Conservation (phyloP, 2,329 filamentous ascomycete species). For the Scedosporium boydii region DNA sequence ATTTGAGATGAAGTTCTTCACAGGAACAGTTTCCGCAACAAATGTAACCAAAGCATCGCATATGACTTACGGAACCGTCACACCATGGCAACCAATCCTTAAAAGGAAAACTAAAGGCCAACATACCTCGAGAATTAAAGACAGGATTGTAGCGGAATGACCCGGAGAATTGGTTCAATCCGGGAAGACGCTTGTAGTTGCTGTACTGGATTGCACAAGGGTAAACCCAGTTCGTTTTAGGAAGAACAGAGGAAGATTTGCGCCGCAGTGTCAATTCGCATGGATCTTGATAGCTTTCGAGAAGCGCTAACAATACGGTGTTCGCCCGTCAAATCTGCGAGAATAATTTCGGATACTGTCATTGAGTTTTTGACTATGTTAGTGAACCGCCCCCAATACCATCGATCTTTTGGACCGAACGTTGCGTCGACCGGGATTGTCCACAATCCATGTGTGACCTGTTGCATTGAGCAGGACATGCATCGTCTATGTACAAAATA, state of each 20-base stretch:
- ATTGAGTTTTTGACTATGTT: not conserved
- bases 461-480: not conserved
- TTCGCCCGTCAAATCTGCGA: not conserved
- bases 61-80: too few relatives aligned
- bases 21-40: too few relatives aligned
- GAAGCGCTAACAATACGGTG: not conserved
- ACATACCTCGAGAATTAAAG: too few relatives aligned
- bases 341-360: not conserved
- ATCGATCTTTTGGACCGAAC: not conserved
- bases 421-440: not conserved
- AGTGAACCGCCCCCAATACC: not conserved
- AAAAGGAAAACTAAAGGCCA: too few relatives aligned
- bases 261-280: not conserved
- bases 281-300: not conserved
- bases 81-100: too few relatives aligned
- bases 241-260: not conserved
- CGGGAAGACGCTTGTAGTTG: too few relatives aligned
- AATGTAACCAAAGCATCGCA: too few relatives aligned
- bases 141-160: too few relatives aligned
- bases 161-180: not conserved
- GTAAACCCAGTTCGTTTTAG: not conserved
- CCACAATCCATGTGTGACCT: too few relatives aligned
- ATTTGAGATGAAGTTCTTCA: not conserved
- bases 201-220: not conserved
- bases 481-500: not conserved